Evolutionary conservation across 768 basidiomycete species (phyloP), one percentile per base, ranked within the genome.

Genomic region (Zangia roseola): DNA sequence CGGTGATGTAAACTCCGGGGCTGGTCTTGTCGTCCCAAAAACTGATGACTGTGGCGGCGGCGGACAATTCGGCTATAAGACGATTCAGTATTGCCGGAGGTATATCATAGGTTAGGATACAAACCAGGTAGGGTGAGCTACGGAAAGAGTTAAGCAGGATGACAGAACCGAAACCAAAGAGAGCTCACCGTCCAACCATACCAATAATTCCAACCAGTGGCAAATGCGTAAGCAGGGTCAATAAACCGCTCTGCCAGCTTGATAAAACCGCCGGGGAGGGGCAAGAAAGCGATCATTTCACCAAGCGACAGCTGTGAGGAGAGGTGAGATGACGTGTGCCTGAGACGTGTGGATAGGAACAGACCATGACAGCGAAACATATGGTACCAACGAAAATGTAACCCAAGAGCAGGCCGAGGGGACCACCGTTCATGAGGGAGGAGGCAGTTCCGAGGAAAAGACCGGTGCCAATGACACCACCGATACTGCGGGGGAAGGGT

Each of bases 1-100:
- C 63, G 2, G 73, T 67, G 48, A 84, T 78, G 76, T 77, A 83
- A 7, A 70, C 72, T 0, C 72, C 79, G 39, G 76, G 70, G 47
- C 65, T 76, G 33, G 75, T 64, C 3, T 49, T 53, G 7, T 34
- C 28, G 45, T 70, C 71, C 78, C 78, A 80, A 56, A 64, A 81
- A 41, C 68, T 63, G 60, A 84, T 74, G 34, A 83, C 54, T 3
- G 80, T 67, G 10, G 81, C 74, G 0, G 76, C 73, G 0, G 80
- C 80, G 28, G 74, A 71, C 4, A 80, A 56, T 49, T 81, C 80
- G 6, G 77, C 76, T 53, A 34, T 8, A 34, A 46, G 25, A 42
- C 14, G 4, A 6, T 19, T 65, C 12, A 67, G 46, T 12, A n/a
- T 31, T 14, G n/a, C n/a, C n/a, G n/a, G n/a, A n/a, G n/a, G n/a